Evolutionary conservation across 305 asterid species (phyloP), one percentile per base, ranked within the genome.

Genomic region (Ajuga reptans): DNA sequence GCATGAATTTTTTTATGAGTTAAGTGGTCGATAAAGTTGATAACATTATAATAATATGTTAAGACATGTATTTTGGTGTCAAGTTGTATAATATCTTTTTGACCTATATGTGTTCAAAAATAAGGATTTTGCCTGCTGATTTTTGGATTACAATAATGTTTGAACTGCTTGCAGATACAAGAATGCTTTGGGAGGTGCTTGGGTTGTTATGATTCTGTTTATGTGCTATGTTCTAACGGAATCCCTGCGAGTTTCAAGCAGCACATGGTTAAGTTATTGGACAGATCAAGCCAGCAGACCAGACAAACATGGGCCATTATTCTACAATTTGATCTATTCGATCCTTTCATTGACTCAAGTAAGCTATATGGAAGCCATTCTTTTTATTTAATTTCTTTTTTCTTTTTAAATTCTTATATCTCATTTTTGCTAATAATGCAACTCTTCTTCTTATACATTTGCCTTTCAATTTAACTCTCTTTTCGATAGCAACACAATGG

Each of bases 201-300:
- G 97, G 97, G 99, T 93, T 3, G 96, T 90, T 76, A 70, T 82
- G 83, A 79, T 90, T 72, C 82, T 93, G 74, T 81, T 87, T 64
- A 10, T 47, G 55, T 87, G 96, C 86, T 93, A 93, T 76, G 58
- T 87, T 75, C 75, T 81, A 65, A 69, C 89, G 11, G 96, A 93
- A 79, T 68, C 66, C 64, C 82, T 93, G 27, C 89, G 99, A 78
- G 83, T 93, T 80, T 83, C 87, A 61, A 84, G 99, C 83, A 90
- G 97, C 79, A 85, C 90, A 36, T 93, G 99, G 99, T 88, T 93
- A 71, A 93, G 99, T 82, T 82, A 80, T 79, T 93, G 99, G 99
- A 93, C 99, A 21, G 90, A 79, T 68, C 80, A 76, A 79, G 71
- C 87, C 78, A 74, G 86, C 81, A 69, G 65, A 63, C 37, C 84